These are phyloP conservation scores for Mucor lusitanicus DNA, from an alignment of 371 early-diverging fungal species.

Conservation along the genomic window DNA sequence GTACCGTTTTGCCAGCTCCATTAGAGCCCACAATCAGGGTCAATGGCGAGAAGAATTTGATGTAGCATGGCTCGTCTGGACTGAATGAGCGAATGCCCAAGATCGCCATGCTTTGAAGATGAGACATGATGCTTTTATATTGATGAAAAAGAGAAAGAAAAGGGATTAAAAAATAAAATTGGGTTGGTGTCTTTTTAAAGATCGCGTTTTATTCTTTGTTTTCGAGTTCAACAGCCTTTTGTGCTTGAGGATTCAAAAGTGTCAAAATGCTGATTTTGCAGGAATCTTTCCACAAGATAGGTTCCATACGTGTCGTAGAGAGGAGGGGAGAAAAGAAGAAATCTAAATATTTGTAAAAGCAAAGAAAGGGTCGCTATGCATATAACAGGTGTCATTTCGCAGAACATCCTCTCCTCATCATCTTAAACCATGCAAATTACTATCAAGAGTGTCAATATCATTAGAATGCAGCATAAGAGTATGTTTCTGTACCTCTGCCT, in stretches of 20 bases:
- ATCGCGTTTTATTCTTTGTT: neutral
- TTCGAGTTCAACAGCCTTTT: neutral
- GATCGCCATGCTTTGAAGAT: constrained; percentile 79
- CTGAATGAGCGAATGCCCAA: constrained; percentile 97
- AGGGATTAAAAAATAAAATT: neutral
- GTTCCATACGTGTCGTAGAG: neutral
- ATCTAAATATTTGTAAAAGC: too few relatives aligned
- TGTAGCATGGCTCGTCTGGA: constrained; percentile 76
- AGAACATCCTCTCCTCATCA: too few relatives aligned
- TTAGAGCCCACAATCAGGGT: constrained; percentile 99
- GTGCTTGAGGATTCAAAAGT: neutral
- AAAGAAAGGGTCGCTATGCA: too few relatives aligned
- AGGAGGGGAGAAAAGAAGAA: neutral
- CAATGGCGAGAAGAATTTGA: constrained; percentile 93
- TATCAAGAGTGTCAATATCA: too few relatives aligned
- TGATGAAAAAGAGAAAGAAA: neutral
- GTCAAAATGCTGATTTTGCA: neutral
- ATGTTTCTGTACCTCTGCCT: too few relatives aligned
- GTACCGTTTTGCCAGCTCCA: constrained; percentile 96
- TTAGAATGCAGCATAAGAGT: too few relatives aligned
- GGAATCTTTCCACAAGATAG: neutral
- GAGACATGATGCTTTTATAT: constrained; percentile 56
- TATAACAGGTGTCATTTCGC: too few relatives aligned
- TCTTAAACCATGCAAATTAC: too few relatives aligned
- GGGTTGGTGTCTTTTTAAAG: neutral